Evolutionary conservation across 257 asterid species (phyloP).

Genomic region (Penstemon newberryi): DNA sequence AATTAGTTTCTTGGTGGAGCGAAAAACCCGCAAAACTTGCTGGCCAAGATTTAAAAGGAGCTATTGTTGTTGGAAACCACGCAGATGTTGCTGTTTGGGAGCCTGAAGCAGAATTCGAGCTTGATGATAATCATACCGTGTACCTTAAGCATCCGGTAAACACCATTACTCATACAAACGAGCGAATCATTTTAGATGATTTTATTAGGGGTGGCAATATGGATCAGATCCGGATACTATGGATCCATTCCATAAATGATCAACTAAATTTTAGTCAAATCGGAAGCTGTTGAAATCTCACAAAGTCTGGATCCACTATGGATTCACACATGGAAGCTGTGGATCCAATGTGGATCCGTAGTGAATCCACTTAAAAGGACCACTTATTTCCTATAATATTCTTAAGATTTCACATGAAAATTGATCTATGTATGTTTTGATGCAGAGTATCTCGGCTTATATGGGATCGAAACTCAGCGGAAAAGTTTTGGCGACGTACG

Average conservation of each 20-base stretch:
- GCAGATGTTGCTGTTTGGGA: slow-evolving; percentile 94
- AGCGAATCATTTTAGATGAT: too few relatives aligned
- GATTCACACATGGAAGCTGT: too few relatives aligned
- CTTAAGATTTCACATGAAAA: neutral
- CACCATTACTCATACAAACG: neutral
- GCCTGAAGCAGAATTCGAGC: slow-evolving; percentile 72
- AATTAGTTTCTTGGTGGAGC: slow-evolving; percentile 91
- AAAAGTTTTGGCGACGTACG: slow-evolving; percentile 72
- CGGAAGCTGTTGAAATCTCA: neutral
- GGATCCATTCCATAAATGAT: too few relatives aligned
- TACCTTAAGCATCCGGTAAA: slow-evolving; percentile 72
- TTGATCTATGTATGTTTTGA: neutral
- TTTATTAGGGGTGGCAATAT: too few relatives aligned
- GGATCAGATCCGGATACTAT: too few relatives aligned
- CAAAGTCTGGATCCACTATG: too few relatives aligned
- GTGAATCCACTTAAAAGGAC: neutral
- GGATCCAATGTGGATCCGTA: too few relatives aligned
- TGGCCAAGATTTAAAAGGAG: slow-evolving; percentile 74
- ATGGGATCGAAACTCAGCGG: slow-evolving; percentile 81
- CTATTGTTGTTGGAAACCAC: slow-evolving; percentile 59
- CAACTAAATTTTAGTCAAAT: neutral
- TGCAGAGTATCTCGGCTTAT: slow-evolving; percentile 86
- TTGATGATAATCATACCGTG: slow-evolving; percentile 58
- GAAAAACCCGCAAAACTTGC: slow-evolving; percentile 97
- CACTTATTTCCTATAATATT: neutral